A percentile compares a stretch with the other conserved stretches of the same genome.
Conservation (phyloP, 306 rosid genomes). For the Erythrophleum fordii region DNA sequence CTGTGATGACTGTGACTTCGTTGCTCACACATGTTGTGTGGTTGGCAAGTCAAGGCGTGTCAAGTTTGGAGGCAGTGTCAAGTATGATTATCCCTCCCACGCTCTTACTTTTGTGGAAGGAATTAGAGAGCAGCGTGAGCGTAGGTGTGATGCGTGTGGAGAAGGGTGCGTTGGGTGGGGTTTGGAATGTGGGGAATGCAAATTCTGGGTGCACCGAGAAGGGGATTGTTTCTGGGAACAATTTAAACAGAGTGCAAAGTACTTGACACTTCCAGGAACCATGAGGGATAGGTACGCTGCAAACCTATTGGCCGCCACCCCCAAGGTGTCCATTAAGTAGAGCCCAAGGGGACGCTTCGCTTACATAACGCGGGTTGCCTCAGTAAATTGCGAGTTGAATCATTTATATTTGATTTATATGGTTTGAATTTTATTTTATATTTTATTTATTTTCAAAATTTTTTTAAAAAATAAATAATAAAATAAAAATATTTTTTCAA, state of each 20-base stretch:
- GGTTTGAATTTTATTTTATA: too few relatives aligned
- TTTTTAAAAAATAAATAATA: too few relatives aligned
- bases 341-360: too few relatives aligned
- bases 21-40: background rate
- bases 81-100: slow-evolving; percentile 11
- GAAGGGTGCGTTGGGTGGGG: background rate
- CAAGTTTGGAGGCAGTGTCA: slow-evolving; percentile 16
- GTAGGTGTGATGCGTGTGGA: slow-evolving; percentile 7
- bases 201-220: slow-evolving; percentile 9
- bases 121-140: background rate
- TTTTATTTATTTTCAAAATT: too few relatives aligned
- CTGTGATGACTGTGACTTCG: slow-evolving; percentile 30
- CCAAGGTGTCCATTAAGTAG: background rate
- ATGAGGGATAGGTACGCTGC: background rate
- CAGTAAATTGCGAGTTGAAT: too few relatives aligned
- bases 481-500: too few relatives aligned
- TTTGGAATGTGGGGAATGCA: slow-evolving; percentile 19
- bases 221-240: slow-evolving; percentile 13
- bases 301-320: background rate
- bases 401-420: too few relatives aligned
- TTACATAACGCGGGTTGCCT: too few relatives aligned
- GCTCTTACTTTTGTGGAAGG: background rate
- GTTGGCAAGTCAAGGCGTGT: background rate
- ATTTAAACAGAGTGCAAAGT: background rate
- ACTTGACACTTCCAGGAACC: background rate